These are phyloP conservation scores for Pythium guiyangense DNA, from an alignment of 352 stramenopile genomes.

Conservation along the genomic window DNA sequence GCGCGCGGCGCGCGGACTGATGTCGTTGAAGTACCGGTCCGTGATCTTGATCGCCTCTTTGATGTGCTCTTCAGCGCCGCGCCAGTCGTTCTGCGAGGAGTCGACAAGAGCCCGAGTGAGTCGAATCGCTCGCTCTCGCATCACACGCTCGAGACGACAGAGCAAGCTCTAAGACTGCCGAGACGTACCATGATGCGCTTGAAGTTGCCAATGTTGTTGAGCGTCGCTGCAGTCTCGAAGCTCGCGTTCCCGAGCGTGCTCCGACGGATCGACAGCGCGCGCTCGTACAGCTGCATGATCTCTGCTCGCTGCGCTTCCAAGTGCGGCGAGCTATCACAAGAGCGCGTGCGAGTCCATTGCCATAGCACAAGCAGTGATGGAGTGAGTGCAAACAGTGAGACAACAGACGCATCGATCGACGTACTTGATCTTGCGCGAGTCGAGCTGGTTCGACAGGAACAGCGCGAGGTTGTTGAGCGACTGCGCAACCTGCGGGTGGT, in stretches of 20 bases:
- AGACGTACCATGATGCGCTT: slow-evolving; percentile 59
- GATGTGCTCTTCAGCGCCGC: slow-evolving; percentile 61
- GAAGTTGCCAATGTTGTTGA: slow-evolving; percentile 85
- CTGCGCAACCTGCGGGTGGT: slow-evolving; percentile 74
- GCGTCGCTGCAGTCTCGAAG: slow-evolving; percentile 70
- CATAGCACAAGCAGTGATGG: slow-evolving; percentile 1
- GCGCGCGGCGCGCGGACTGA: slow-evolving; percentile 57
- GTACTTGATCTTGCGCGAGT: slow-evolving; percentile 52
- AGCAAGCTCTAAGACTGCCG: background rate
- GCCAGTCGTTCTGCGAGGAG: slow-evolving; percentile 46
- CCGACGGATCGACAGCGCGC: slow-evolving; percentile 60
- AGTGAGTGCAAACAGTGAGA: background rate
- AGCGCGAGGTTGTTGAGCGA: slow-evolving; percentile 80
- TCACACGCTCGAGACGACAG: background rate
- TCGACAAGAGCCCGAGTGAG: background rate
- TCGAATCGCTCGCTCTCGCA: background rate
- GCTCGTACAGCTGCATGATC: slow-evolving; percentile 61
- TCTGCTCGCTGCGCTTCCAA: slow-evolving; percentile 35
- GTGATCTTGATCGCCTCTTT: slow-evolving; percentile 77
- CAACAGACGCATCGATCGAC: background rate
- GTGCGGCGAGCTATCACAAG: slow-evolving; percentile 5
- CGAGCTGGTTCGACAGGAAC: slow-evolving; percentile 62
- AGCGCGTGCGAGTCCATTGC: background rate
- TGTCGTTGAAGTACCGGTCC: slow-evolving; percentile 72
- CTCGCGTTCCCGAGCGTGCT: slow-evolving; percentile 70